Evolutionary conservation across 176 grass and related monocot genomes (phyloP).

Genomic region (Zea mays): Zm-B73-REFERENCE-NAM-5.0 NC_050102.1:127850001-127850500

Average conservation of each 20-base stretch:
- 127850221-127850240: conserved; percentile 83
- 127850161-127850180: conserved; percentile 44
- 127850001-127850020: conserved; percentile 29
- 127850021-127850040: neutral
- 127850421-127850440: conserved; percentile 96
- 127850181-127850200: conserved; percentile 85
- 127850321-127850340: conserved; percentile 93
- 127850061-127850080: neutral
- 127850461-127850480: conserved; percentile 90
- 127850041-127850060: neutral
- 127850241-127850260: conserved; percentile 77
- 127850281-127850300: conserved; percentile 98
- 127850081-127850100: conserved; percentile 41
- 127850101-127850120: conserved; percentile 18
- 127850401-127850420: conserved; percentile 94
- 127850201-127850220: conserved; percentile 90
- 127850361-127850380: conserved; percentile 77
- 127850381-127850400: conserved; percentile 81
- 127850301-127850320: conserved; percentile 94
- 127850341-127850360: conserved; percentile 81
- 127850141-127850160: neutral
- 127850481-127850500: conserved; percentile 84
- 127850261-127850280: conserved; percentile 92
- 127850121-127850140: neutral
- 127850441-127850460: conserved; percentile 86